Base-by-base conservation (phyloP, 306 rosid species). In the Prinsepia uniflora region DNA sequence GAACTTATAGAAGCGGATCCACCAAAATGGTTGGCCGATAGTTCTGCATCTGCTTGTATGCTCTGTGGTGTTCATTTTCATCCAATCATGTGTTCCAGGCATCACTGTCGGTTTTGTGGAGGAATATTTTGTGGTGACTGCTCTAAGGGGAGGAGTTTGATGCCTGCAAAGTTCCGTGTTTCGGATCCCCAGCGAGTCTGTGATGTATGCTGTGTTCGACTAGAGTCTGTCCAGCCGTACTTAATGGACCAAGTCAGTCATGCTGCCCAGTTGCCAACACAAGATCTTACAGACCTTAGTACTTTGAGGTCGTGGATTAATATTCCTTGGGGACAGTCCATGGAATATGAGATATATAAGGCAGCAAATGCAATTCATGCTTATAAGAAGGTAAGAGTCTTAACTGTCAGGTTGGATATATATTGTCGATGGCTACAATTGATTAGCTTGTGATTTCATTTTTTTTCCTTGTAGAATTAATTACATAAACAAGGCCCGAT, bases 71-170 rank as follows among this genome's bases (percentile, higher is more conserved):
- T 87, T 76, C 85, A 86, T 77, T 95, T 95, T 84, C 97, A 91
- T 82, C 97, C 99, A 2, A 89, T 95, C 83, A 87, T 91, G 90
- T 87, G 97, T 67, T 84, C 92, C 41, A 76, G 99, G 74, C 99
- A 95, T 85, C 99, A 95, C 75, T 95, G 99, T 64, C 89, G 99
- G 70, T 95, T 91, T 78, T 94, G 99, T 73, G 97, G 99, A 63
- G 99, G 97, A 70, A 87, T 95, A 75, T 95, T 95, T 79, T 95
- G 99, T 65, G 88, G 99, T 30, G 96, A 82, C 17, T 94, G 99
- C 76, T 84, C 97, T 17, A 90, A 78, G 78, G 99, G 97, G 56
- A 76, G 96, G 81, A 89, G 99, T 75, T 81, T 95, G 81, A 54
- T 95, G 86, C 99, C 99, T 2, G 78, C 62, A 53, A 91, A 91